phyloP scores from a whole-genome alignment of 148 eudicot species.

The Cornus controversa region DNA sequence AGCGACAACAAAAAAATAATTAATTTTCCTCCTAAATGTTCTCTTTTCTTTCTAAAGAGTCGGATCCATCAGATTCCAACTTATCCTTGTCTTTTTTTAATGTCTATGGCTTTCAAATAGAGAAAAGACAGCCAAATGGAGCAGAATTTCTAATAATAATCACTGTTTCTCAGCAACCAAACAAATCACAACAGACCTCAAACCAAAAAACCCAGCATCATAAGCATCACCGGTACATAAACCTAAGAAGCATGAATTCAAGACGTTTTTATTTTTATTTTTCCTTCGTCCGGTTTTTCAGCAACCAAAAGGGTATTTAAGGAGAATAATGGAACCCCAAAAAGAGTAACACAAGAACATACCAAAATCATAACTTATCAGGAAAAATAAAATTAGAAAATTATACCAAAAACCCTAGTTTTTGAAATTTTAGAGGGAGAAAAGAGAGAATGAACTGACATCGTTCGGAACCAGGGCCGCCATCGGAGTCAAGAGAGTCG shows the following conservation, averaged over 20 bases:
- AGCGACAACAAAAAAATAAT: not conserved
- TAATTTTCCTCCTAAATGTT: no score
- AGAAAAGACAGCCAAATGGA: no score
- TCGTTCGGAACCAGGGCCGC: slow-evolving; percentile 82
- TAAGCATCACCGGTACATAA: not conserved
- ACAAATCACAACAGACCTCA: not conserved
- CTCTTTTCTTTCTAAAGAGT: not conserved
- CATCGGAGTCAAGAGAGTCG: slow-evolving; percentile 67
- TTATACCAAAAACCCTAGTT: not conserved
- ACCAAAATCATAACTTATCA: no score
- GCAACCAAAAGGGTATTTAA: no score
- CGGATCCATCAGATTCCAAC: not conserved
- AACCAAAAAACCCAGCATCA: not conserved
- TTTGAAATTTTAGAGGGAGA: not conserved
- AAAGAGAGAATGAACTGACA: slow-evolving; percentile 40
- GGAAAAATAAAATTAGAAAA: not conserved
- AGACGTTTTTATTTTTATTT: not conserved
- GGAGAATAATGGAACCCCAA: no score
- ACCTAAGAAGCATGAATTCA: not conserved
- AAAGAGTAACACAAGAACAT: no score
- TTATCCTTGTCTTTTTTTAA: no score
- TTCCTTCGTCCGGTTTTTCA: not conserved
- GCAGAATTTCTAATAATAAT: no score
- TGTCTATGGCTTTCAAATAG: not conserved
- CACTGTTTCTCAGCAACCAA: no score